phyloP scores from a whole-genome alignment of 2,329 filamentous ascomycete genomes.

The Pleochaeta shiraiana region DNA sequence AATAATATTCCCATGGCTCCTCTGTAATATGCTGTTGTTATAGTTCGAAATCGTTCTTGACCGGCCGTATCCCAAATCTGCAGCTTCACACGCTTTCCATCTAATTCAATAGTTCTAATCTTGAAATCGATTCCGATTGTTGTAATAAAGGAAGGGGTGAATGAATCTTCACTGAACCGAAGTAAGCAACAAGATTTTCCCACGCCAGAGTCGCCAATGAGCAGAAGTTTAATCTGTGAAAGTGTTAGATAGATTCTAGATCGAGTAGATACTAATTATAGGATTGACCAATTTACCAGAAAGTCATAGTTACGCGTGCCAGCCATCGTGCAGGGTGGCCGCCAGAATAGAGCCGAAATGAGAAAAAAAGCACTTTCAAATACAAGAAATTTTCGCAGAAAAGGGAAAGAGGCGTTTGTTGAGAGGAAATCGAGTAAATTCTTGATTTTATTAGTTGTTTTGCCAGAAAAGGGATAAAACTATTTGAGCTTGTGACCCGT shows the following conservation, averaged over 20 bases:
- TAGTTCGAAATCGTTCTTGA: constrained; percentile 95
- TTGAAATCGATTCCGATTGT: constrained; percentile 99
- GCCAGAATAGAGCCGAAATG: too few relatives aligned
- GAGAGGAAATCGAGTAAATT: too few relatives aligned
- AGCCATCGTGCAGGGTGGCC: too few relatives aligned
- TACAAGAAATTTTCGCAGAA: too few relatives aligned
- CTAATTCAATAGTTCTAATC: constrained; percentile 96
- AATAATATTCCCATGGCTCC: constrained; percentile 96
- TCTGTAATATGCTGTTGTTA: constrained; percentile 96
- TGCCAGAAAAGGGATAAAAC: too few relatives aligned
- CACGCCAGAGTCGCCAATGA: constrained; percentile 99
- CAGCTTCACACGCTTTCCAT: constrained; percentile 96
- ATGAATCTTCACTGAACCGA: constrained; percentile 97
- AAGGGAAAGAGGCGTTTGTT: too few relatives aligned
- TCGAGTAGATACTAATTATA: not conserved
- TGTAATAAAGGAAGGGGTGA: constrained; percentile 99
- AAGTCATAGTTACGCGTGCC: constrained; percentile 99
- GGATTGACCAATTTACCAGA: constrained; percentile 40
- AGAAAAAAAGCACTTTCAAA: too few relatives aligned
- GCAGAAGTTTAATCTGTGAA: constrained; percentile 67
- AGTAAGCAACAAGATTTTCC: constrained; percentile 98
- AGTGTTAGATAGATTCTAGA: constrained; percentile 8
- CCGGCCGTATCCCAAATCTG: constrained; percentile 99
- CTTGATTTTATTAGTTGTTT: too few relatives aligned
- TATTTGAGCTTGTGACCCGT: too few relatives aligned